A percentile compares a stretch with the other conserved stretches of the same genome.
These are phyloP conservation scores for Gypsophila paniculata DNA, from an alignment of 179 eudicot genomes.

Conservation along the genomic window DNA sequence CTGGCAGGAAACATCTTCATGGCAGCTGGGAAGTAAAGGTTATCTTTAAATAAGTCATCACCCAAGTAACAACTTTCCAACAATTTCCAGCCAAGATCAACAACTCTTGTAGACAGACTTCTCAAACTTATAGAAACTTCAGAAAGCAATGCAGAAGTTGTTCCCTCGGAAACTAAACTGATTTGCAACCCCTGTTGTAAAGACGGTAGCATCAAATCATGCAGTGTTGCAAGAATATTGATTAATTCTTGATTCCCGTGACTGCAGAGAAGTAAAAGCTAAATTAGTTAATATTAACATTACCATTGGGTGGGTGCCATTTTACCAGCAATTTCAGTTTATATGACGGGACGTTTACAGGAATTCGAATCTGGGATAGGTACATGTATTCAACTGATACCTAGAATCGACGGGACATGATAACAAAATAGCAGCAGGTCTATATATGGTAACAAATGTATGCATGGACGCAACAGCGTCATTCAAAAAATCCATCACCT, in stretches of 20 bases:
- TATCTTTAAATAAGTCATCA: slow-evolving; percentile 51
- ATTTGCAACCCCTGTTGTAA: slow-evolving; percentile 64
- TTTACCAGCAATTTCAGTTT: neutral
- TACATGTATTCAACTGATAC: slow-evolving; percentile 32
- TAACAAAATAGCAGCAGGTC: slow-evolving; percentile 70
- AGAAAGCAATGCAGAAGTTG: slow-evolving; percentile 38
- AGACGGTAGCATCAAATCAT: slow-evolving; percentile 77
- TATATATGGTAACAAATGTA: slow-evolving; percentile 64
- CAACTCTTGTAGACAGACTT: slow-evolving; percentile 64
- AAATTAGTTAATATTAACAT: neutral
- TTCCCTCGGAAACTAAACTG: slow-evolving; percentile 38
- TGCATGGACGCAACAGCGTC: slow-evolving; percentile 82
- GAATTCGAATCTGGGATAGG: neutral
- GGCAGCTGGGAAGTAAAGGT: slow-evolving; percentile 49
- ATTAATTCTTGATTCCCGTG: slow-evolving; percentile 67
- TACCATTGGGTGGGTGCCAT: neutral
- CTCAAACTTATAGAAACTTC: slow-evolving; percentile 54
- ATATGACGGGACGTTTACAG: neutral
- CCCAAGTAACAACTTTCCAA: slow-evolving; percentile 64
- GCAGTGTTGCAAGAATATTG: slow-evolving; percentile 61
- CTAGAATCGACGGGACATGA: slow-evolving; percentile 65
- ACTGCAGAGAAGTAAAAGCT: slow-evolving; percentile 41
- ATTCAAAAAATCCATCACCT: slow-evolving; percentile 97
- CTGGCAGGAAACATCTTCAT: slow-evolving; percentile 88
- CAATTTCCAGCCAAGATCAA: slow-evolving; percentile 76